Base-by-base conservation (phyloP, 371 early-diverging fungal genomes). In the Syncephalastrum contaminatum region DNA sequence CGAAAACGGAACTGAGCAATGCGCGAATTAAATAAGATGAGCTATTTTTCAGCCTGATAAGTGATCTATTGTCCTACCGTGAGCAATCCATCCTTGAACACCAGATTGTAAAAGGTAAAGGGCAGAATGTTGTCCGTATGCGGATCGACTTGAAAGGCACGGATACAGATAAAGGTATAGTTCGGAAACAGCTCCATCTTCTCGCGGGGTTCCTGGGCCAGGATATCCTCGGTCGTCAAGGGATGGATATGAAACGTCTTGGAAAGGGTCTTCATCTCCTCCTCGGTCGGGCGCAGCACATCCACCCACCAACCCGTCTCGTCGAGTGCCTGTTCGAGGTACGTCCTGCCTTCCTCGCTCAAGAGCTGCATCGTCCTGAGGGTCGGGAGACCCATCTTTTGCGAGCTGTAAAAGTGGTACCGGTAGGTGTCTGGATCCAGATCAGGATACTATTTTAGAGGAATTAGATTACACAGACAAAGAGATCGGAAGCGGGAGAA, bases 211-310 rank as follows among this genome's bases (percentile, higher is more conserved):
- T 89, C 90, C 54, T 94, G 86, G 20, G 86, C 85, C 68, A 89
- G 72, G 45, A 95, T 91, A 57, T 95, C 95, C 67, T 96, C 96
- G n/a, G 83, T 83, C 1, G 94, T 96, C 10, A 96, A 70, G 19
- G 96, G 93, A 63, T 91, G 91, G 16, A 91, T 82, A 48, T 56
- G 83, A 64, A 78, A 86, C 14, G 70, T 75, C 73, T 73, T 84
- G 66, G 84, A 82, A 18, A 93, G 55, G 6, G 82, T 70, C 21
- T 75, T 67, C 85, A 96, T 90, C 66, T 96, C 97, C 19, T 84
- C 80, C 19, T 80, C 74, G 4, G 92, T 89, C 4, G 95, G 94
- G 24, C 81, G 73, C 24, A 86, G 63, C 2, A 92, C 85, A 67
- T 97, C 93, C 7, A 97, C 66, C 97, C 97, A 95, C 79, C 94